Evolutionary conservation across 2,329 filamentous ascomycete genomes (phyloP).

Genomic region (Aspergillus sp.): DNA sequence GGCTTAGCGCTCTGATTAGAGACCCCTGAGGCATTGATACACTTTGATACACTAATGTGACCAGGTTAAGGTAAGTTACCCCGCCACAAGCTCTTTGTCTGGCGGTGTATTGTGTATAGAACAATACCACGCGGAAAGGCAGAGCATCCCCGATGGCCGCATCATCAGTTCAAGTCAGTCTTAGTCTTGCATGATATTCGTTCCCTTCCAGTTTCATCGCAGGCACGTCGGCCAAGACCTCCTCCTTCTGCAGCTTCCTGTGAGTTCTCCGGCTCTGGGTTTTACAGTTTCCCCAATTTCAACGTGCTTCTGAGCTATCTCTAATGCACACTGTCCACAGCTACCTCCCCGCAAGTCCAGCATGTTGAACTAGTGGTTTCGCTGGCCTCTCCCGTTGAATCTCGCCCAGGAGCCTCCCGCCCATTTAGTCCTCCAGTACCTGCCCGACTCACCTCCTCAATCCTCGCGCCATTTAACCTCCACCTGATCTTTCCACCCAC

Average conservation of each 20-base stretch:
- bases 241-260: neutral
- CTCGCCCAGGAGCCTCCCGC: constrained; percentile 17
- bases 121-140: neutral
- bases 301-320: neutral
- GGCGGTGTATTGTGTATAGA: neutral
- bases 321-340: neutral
- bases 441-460: constrained; percentile 2
- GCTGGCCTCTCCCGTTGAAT: constrained; percentile 24
- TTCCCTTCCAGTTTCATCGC: neutral
- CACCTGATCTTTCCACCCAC: constrained; percentile 12
- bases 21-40: constrained; percentile 6
- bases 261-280: neutral
- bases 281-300: neutral
- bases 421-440: constrained; percentile 10
- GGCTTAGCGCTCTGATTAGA: neutral
- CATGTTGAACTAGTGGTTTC: constrained; percentile 24
- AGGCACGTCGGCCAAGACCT: neutral
- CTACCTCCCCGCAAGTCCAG: constrained; percentile 9
- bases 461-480: constrained; percentile 13
- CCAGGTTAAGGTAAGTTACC: neutral
- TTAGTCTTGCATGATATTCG: neutral
- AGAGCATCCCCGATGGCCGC: constrained; percentile 2
- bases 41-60: neutral
- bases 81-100: neutral
- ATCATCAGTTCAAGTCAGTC: neutral